Evolutionary conservation across 2,329 filamentous ascomycete genomes (phyloP), one percentile per base, ranked within the genome.

Genomic region (Aspergillus quadrilineatus): DNA sequence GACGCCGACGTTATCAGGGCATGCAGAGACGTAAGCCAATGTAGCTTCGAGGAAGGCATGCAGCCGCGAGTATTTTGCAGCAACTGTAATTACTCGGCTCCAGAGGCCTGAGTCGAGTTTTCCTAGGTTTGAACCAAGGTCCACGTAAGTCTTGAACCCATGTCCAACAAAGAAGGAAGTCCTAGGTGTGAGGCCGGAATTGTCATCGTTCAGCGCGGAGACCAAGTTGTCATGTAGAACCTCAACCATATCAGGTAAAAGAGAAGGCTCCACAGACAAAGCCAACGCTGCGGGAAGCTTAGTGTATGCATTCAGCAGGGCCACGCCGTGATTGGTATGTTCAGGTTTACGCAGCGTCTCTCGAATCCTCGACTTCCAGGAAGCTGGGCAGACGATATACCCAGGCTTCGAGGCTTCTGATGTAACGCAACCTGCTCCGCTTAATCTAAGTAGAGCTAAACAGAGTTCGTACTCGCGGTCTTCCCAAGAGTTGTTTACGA

Each of bases 101-200:
- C 85, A 85, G n/a, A 93, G 74, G 6, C 79, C 78, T 17, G 76
- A 67, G 58, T 90, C 85, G 5, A 87, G 71, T 10, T 81, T 78
- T 1, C 79, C 81, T n/a, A 83, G 77, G 4, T 81, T 79, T 58
- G 80, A 81, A 51, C 81, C 85, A 80, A 90, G 85, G 48, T 83
- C 80, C 28, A 90, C 79, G 64, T 92, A 90, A 4, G 87, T 84
- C 56, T 84, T 84, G 66, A 94, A 90, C 0, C 89, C 90, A 62
- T 86, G 86, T 8, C 88, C 89, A 56, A 88, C 80, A 49, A 90
- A 89, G 62, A 94, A 91, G 36, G 84, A 80, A n/a, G 85, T 83
- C 67, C 87, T 82, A 60, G 87, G 82, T 3, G 83, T 84, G 2
- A 81, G 79, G 50, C 85, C 73, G 9, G 81, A 79, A 5, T 82